phyloP scores from a whole-genome alignment of 495 filamentous ascomycete genomes.

The Penicillium herquei region DNA sequence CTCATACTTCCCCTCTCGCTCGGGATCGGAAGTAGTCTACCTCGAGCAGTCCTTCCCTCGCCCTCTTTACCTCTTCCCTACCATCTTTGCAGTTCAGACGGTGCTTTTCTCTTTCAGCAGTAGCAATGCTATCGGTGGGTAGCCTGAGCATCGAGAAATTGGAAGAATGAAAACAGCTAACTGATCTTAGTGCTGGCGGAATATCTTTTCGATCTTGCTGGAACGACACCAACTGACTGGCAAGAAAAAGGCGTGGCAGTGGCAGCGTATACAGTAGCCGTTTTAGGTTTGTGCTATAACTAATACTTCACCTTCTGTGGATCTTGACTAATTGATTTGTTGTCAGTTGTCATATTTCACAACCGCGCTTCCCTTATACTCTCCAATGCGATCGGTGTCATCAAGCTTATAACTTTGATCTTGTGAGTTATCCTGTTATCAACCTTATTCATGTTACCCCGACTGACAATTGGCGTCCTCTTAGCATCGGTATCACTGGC shows the following conservation, averaged over 20 bases:
- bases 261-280: slow-evolving; percentile 55
- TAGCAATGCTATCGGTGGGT: slow-evolving; percentile 52
- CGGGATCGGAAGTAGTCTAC: slow-evolving; percentile 64
- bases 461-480: not conserved
- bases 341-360: slow-evolving; percentile 50
- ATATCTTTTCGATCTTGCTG: slow-evolving; percentile 54
- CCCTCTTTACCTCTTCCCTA: slow-evolving; percentile 60
- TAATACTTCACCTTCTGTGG: not conserved
- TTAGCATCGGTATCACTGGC: slow-evolving; percentile 54
- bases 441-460: not conserved
- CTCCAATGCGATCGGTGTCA: slow-evolving; percentile 54
- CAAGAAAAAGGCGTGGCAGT: slow-evolving; percentile 62
- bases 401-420: slow-evolving; percentile 55
- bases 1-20: slow-evolving; percentile 62
- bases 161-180: not conserved
- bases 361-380: slow-evolving; percentile 54
- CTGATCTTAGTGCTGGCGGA: slow-evolving; percentile 45
- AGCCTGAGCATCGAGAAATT: too few species aligned
- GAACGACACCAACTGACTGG: slow-evolving; percentile 50
- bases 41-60: slow-evolving; percentile 64
- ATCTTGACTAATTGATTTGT: not conserved
- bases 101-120: slow-evolving; percentile 62
- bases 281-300: slow-evolving; percentile 30
- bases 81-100: slow-evolving; percentile 57
- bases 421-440: slow-evolving; percentile 36